Conservation (phyloP, 1,284 basidiomycete genomes). For the Ceratobasidium sp. region DNA sequence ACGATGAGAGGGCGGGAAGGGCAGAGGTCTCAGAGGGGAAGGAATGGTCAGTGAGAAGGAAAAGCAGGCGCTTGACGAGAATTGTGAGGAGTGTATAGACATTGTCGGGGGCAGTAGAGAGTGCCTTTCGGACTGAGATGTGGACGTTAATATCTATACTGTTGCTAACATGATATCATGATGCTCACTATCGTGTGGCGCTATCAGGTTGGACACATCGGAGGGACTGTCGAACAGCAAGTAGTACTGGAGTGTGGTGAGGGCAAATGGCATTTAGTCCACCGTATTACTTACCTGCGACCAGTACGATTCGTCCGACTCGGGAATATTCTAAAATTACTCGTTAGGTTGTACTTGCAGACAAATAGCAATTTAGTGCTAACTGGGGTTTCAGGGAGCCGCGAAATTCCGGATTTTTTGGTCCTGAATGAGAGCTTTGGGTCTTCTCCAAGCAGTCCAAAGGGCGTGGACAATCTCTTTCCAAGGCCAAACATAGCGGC, state of each 20-base stretch:
- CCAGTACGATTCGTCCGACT: constrained; percentile 79
- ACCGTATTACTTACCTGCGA: constrained; percentile 68
- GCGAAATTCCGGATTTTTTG: constrained; percentile 78
- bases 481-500: constrained; percentile 58
- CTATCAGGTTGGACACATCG: constrained; percentile 88
- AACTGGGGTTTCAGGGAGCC: constrained; percentile 75
- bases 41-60: constrained; percentile 80
- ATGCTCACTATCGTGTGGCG: constrained; percentile 81
- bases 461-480: constrained; percentile 75
- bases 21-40: constrained; percentile 70
- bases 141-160: constrained; percentile 10
- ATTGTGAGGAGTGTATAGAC: constrained; percentile 82
- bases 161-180: constrained; percentile 3
- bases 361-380: constrained; percentile 51
- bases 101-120: constrained; percentile 85
- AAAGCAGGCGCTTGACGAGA: constrained; percentile 79
- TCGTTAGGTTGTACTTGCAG: constrained; percentile 40
- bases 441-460: constrained; percentile 85
- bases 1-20: constrained; percentile 64
- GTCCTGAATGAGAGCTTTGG: constrained; percentile 88
- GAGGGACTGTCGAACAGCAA: constrained; percentile 85
- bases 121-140: constrained; percentile 75
- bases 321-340: constrained; percentile 71
- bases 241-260: constrained; percentile 67
- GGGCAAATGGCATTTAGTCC: not conserved